These are phyloP conservation scores for Centaurea solstitialis DNA, from an alignment of 129 eudicot species.

Conservation along the genomic window DNA sequence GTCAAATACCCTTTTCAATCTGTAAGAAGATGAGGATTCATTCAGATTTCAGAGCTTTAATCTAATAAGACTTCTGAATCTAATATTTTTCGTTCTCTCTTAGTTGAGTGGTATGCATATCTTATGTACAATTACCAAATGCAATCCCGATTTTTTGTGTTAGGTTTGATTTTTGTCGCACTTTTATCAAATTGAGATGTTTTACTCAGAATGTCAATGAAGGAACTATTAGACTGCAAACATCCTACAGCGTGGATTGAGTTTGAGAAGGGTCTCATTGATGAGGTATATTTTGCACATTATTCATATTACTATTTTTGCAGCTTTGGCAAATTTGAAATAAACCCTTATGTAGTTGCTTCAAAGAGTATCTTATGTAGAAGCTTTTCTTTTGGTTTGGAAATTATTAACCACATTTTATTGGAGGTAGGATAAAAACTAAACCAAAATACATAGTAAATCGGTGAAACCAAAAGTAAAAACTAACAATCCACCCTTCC, in stretches of 20 bases:
- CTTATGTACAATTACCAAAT: background rate
- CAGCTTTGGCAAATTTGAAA: background rate
- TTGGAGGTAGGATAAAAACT: background rate
- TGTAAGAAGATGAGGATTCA: background rate
- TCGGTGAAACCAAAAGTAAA: background rate
- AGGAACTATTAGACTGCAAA: conserved; percentile 90
- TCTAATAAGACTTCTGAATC: background rate
- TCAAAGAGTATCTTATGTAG: background rate
- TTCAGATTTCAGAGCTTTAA: background rate
- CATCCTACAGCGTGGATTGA: conserved; percentile 97
- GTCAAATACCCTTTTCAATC: no score
- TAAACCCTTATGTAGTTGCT: background rate
- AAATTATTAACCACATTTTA: background rate
- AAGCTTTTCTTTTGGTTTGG: background rate
- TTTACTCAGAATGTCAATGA: conserved; percentile 81
- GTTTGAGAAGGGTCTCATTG: conserved; percentile 84
- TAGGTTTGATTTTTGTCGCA: conserved; percentile 8
- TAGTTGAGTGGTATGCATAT: background rate
- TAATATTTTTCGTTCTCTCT: background rate
- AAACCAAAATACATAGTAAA: background rate
- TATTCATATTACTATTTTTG: conserved; percentile 10
- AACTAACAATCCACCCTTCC: no score
- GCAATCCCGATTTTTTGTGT: conserved; percentile 18
- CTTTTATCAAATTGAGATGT: conserved; percentile 16
- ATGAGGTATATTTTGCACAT: conserved; percentile 62